Evolutionary conservation across 768 basidiomycete genomes (phyloP), one percentile per base, ranked within the genome.

Genomic region (Pleurotus tuoliensis): DNA sequence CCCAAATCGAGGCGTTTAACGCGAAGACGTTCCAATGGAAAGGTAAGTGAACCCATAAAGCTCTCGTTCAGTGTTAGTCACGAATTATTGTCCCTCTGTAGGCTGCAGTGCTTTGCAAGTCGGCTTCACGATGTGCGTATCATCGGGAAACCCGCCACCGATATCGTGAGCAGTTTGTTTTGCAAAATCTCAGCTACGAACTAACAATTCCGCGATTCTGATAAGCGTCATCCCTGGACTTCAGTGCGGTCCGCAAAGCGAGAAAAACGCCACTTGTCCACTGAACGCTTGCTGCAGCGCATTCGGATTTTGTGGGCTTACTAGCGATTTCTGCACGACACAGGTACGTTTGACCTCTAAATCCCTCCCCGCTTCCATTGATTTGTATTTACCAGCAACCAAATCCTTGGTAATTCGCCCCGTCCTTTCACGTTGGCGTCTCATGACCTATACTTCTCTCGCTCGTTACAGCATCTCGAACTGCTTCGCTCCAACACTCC

Each of bases 291-390:
- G 66, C 54, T 67, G 66, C 55, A 64, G 64, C 40, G 61, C 63
- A 1, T 65, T 62, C n/a, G 66, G 66, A 8, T 67, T 61, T 50
- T 66, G 65, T 41, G 65, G 65, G 3, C 20, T 64, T n/a, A 66
- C 65, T 3, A 51, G 52, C 30, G 65, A 66, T 4, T 66, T 64
- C 47, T 66, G 65, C 37, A 43, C 61, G 4, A 59, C 63, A 16
- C 47, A 59, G 20, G 62, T 59, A 41, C 30, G 60, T 50, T 3
- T 8, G 30, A 34, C 6, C 30, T 30, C 30, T 24, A 13, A n/a
- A 25, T 44, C 5, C 16, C 41, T 13, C n/a, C 15, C 5, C 3
- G n/a, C 41, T 44, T 7, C 8, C 9, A 44, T 15, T 44, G 5
- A 44, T 13, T 43, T 11, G 15, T 44, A 44, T n/a, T 16, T 13